Evolutionary conservation across 768 basidiomycete genomes (phyloP), one percentile per base, ranked within the genome.

Genomic region (Pisolithus tinctorius): DNA sequence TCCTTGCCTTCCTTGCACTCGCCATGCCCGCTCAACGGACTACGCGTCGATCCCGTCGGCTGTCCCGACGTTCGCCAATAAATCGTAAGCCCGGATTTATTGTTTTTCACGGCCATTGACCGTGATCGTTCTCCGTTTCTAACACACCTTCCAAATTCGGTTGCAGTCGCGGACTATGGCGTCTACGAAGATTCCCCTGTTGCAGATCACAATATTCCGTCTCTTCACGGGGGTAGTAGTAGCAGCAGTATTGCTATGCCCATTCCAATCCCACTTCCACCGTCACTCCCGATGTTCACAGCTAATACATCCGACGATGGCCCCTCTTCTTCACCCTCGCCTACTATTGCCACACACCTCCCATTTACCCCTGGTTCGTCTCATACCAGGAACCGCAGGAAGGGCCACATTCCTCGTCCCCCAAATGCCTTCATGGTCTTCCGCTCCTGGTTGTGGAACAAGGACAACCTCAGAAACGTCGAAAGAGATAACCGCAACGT

Each of bases 361-460:
- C 56, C 61, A 3, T 61, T 63, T 47, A 27, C 56, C 2, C 63
- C 63, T 20, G 68, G 69, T 29, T 64, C 70, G n/a, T 71, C 75
- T 7, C 75, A 76, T 49, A 65, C 64, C 0, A 71, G 72, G 50
- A 72, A 68, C 56, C 68, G 66, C 60, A 67, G 63, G 60, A 67
- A 61, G 9, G 73, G 72, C 34, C 82, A 82, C 62, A 78, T 91
- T 34, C 82, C 82, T 30, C 82, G 90, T 13, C 91, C 91, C 1
- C 77, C 86, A 50, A 94, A 93, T 61, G 84, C 89, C 9, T 94
- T 92, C 74, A 89, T 92, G 68, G 71, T 91, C 53, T 92, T 80
- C 64, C 82, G 90, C 38, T 88, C 83, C 17, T 78, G 77, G 60
- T 76, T 85, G 41, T 77, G 86, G 69, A 67, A 71, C 47, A 76